Evolutionary conservation across 2,329 filamentous ascomycete genomes (phyloP), one percentile per base, ranked within the genome.

Genomic region (Clonostachys rosea): DNA sequence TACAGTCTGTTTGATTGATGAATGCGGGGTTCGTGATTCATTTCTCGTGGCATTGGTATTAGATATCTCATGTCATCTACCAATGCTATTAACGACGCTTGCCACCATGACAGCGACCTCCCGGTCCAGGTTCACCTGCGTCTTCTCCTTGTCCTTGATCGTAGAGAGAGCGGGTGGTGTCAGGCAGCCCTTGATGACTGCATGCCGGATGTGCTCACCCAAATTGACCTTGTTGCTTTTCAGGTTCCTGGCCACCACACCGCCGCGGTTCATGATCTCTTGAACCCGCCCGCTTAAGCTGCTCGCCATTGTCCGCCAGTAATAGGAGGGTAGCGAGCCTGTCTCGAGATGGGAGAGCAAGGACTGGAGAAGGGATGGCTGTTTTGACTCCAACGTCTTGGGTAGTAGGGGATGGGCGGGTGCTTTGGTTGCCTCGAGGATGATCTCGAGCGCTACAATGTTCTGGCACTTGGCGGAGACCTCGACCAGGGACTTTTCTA

Each of bases 71-170:
- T 33, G n/a, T 47, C 20, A 51, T 37, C 45, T 67, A 11, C 74
- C 70, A 5, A 82, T 56, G 49, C 76, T 76, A 43, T 77, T 79
- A 37, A 91, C 75, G 6, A 96, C 83, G 57, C 89, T 89, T 45
- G 88, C 86, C 40, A 95, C 87, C 92, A 97, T 96, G 43, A 97
- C 91, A 2, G 91, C 91, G 43, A 91, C 86, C 68, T 97, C 94
- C 37, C 92, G 79, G 59, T 96, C 92, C 89, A 90, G 96, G 47
- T 70, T 70, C 12, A 69, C 68, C n/a, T 69, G 60, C 40, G 75
- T 66, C 48, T 71, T 75, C 34, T 62, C 66, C 56, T 71, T 79
- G 40, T 65, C 69, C 49, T 67, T 73, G 12, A 65, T 62, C 9
- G 60, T 62, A 4, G 62, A 55, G 42, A 81, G 60, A 0, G 74